Conservation (phyloP, 1,284 basidiomycete genomes). For the Papiliotrema flavescens region DNA sequence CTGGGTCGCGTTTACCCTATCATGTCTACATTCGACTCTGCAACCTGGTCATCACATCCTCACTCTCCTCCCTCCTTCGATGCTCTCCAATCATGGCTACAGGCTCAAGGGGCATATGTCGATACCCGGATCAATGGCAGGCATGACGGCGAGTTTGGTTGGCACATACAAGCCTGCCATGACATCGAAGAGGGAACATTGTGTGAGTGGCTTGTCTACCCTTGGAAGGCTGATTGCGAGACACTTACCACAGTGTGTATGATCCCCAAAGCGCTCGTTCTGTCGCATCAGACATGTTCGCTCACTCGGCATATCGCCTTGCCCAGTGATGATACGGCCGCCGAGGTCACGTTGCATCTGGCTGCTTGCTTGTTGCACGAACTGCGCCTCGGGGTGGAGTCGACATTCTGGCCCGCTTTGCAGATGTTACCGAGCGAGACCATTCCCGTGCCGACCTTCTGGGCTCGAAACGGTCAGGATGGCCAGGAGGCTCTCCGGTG, state of each 20-base stretch:
- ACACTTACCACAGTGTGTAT: constrained; percentile 28
- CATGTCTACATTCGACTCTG: not conserved
- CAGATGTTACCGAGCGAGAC: constrained; percentile 37
- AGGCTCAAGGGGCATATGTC: not conserved
- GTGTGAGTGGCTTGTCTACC: constrained; percentile 1
- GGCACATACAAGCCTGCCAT: not conserved
- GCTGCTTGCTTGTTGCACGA: constrained; percentile 44
- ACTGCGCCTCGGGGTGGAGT: constrained; percentile 30
- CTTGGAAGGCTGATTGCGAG: too few relatives aligned
- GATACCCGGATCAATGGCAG: not conserved
- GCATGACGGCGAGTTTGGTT: not conserved
- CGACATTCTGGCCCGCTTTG: constrained; percentile 40
- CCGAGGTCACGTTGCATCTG: constrained; percentile 31
- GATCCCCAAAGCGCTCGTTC: constrained; percentile 39
- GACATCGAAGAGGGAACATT: not conserved
- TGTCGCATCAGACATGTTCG: constrained; percentile 32
- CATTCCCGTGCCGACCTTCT: constrained; percentile 36
- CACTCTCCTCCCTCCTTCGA: not conserved
- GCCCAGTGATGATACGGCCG: constrained; percentile 1
- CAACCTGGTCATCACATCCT: not conserved
- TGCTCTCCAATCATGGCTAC: not conserved
- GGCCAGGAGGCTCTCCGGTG: constrained; percentile 27
- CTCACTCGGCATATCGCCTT: constrained; percentile 1
- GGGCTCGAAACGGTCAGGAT: constrained; percentile 31
- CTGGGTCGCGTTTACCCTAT: too few relatives aligned